These are phyloP conservation scores for Plasmodium gonderi DNA, from an alignment of 169 alveolate genomes.

Conservation along the genomic window DNA sequence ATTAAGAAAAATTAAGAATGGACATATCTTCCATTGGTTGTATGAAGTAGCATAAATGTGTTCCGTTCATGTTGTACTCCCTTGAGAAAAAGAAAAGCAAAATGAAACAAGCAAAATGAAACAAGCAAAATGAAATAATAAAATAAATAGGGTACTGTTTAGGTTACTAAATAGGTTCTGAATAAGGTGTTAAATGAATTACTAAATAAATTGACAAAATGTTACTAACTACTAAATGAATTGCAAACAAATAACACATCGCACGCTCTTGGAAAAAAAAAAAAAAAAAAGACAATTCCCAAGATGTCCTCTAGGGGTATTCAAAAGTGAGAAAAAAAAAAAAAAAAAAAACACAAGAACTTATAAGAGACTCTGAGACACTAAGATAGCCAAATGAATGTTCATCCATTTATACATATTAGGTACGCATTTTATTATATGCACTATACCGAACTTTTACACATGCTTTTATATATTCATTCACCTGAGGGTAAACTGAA, in stretches of 20 bases:
- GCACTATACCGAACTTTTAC: not conserved
- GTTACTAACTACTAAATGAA: not conserved
- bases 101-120: not conserved
- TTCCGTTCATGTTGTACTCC: conserved; percentile 73
- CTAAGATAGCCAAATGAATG: not conserved
- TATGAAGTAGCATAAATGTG: conserved; percentile 66
- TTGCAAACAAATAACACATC: not conserved
- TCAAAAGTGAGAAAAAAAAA: not conserved
- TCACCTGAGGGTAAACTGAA: conserved; percentile 68
- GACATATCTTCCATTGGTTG: conserved; percentile 38
- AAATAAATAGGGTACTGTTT: too few species aligned
- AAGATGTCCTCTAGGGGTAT: not conserved
- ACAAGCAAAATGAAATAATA: too few species aligned
- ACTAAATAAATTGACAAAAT: not conserved
- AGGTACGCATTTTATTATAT: not conserved
- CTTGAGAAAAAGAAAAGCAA: conserved; percentile 21
- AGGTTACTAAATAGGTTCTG: too few species aligned
- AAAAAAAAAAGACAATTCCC: conserved; percentile 3
- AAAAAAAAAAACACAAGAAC: not conserved
- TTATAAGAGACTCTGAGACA: too few species aligned
- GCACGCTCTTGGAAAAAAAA: not conserved
- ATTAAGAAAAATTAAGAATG: not conserved
- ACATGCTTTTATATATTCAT: not conserved
- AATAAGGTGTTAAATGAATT: not conserved
- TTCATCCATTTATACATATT: too few species aligned